phyloP scores from a whole-genome alignment of 2,329 filamentous ascomycete genomes.

The Periconia macrospinosa region DNA sequence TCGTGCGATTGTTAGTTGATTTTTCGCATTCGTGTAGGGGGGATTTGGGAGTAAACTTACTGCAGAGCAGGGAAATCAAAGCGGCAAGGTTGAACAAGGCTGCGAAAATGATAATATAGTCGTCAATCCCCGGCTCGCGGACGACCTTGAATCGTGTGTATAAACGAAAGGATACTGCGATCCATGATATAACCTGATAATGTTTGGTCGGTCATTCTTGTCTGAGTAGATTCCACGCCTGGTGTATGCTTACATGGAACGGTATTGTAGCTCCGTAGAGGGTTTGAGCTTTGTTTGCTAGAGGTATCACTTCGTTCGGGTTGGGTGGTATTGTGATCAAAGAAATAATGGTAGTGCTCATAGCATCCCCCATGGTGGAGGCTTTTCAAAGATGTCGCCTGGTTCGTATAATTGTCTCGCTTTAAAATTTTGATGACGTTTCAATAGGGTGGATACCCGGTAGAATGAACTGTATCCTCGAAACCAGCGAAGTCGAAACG shows the following conservation, averaged over 20 bases:
- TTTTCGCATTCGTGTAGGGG: background rate
- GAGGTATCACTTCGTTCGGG: constrained; percentile 22
- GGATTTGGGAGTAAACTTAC: background rate
- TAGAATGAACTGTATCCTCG: background rate
- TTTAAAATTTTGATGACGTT: no score
- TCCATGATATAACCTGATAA: constrained; percentile 25
- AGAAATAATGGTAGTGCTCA: constrained; percentile 6
- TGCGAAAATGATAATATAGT: constrained; percentile 34
- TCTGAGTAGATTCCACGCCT: background rate
- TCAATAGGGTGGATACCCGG: no score
- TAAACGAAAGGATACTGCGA: constrained; percentile 28
- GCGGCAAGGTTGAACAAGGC: constrained; percentile 24
- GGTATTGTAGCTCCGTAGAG: constrained; percentile 31
- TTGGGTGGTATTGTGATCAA: constrained; percentile 25
- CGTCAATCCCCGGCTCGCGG: constrained; percentile 37
- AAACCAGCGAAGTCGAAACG: background rate
- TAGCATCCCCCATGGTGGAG: no score
- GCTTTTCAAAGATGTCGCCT: no score
- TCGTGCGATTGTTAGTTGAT: background rate
- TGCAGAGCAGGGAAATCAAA: constrained; percentile 15
- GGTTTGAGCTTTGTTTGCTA: constrained; percentile 21
- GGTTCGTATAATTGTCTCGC: no score
- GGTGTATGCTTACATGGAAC: constrained; percentile 22
- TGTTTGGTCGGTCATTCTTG: constrained; percentile 4
- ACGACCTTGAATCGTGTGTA: constrained; percentile 29